Evolutionary conservation across 2,329 filamentous ascomycete genomes (phyloP), one percentile per base, ranked within the genome.

Genomic region (Ophiosphaerella korrae): DNA sequence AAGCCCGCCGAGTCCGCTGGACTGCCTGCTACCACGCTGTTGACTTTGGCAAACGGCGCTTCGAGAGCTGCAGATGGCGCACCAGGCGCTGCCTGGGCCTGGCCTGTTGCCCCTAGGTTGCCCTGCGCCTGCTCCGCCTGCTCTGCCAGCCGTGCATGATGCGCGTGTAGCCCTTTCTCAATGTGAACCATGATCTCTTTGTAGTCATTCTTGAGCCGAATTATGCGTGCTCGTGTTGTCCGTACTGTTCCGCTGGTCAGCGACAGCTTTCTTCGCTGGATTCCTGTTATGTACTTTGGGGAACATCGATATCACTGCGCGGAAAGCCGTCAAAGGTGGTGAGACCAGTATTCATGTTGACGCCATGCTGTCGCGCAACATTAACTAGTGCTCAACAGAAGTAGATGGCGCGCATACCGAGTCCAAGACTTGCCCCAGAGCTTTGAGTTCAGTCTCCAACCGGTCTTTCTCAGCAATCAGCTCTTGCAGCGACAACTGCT

Each of bases 281-380:
- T 31, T 29, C 35, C 42, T 31, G 13, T 39, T 43, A 48, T 80
- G 60, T 85, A 94, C 91, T 94, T 77, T 97, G 93, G 23, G 94
- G 88, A 56, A 99, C 89, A 73, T 99, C 94, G 58, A 99, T 87
- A 74, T 99, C 94, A 64, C 90, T 88, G 70, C 94, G 85, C 29
- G 94, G 94, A 71, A 90, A 99, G 41, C 94, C 94, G 75, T 97
- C 94, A 54, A 86, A 84, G 12, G 93, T 97, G 21, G 91, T 85
- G 34, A 99, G 84, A 50, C 85, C 82, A 7, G 94, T 97, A 65
- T 88, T 87, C 94, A 99, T 99, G 66, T 89, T 87, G 45, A 96
- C 93, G 38, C 88, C 87, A 79, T 97, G 93, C 92, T 97, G 65
- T n/a, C 58, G 23, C 26, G 53, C 37, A 12, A 48, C 16, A 43